Evolutionary conservation across 2,329 filamentous ascomycete genomes (phyloP), one percentile per base, ranked within the genome.

Genomic region (Penicillium rolfsii): DNA sequence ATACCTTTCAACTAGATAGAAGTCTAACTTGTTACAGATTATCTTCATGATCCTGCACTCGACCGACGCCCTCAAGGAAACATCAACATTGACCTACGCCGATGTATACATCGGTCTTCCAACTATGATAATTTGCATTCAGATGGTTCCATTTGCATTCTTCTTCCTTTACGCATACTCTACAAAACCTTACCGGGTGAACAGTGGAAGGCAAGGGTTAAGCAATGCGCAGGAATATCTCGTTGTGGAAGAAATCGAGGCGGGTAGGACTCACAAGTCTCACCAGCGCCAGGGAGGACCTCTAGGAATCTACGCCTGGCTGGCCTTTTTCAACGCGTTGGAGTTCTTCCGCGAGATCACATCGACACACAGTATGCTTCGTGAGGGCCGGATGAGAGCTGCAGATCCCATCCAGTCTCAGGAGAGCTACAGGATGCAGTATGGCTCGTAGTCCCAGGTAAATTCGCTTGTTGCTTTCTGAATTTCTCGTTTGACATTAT

Each of bases 131-230:
- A 70, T 74, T 19, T 75, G 71, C 46, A 52, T 72, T 22, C 69
- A 74, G 36, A 72, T 74, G 71, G 67, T 74, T 6, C 67, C 70
- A 2, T 72, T 75, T 46, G 61, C 72, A 30, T 50, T 74, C 35
- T 70, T 73, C 57, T 71, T 75, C 57, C 68, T 68, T 52, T 73
- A 68, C 35, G 69, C 73, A 2, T 76, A 74, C 59, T 63, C 62
- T 38, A 63, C 65, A n/a, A 61, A 52, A 1, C 67, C 68, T 0
- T 75, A 75, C 62, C 28, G 48, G 11, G 11, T 40, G 28, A 11
- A 28, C 57, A 1, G 40, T 28, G 16, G 11, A n/a, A 43, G 26
- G 14, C 1, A 7, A 3, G 30, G 55, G 16, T 6, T 7, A n/a
- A 30, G 12, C 5, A 35, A 52, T 5, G 43, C 54, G 9, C 55